Evolutionary conservation across 2,329 filamentous ascomycete genomes (phyloP).

Genomic region (Lomentospora prolificans): DNA sequence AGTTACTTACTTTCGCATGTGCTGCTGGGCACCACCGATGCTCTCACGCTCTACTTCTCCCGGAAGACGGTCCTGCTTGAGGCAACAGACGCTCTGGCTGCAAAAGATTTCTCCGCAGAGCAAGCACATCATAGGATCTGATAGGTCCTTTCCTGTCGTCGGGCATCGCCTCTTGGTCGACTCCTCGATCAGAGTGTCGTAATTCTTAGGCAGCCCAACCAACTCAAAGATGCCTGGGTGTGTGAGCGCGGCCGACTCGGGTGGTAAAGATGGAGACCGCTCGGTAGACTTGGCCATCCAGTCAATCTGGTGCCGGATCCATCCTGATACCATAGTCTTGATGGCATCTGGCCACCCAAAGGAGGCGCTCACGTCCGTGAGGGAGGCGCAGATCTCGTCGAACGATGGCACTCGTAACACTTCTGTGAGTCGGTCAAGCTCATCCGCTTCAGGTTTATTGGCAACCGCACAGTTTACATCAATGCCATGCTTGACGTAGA

Average conservation of each 20-base stretch:
- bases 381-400: conserved; percentile 62
- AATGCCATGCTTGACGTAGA: conserved; percentile 81
- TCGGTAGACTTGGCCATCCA: conserved; percentile 16
- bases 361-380: conserved; percentile 32
- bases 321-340: conserved; percentile 46
- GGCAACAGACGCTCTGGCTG: conserved; percentile 86
- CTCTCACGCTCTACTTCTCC: conserved; percentile 31
- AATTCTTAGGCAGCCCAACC: conserved; percentile 83
- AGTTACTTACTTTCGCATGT: conserved; percentile 65
- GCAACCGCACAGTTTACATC: conserved; percentile 68
- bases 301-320: conserved; percentile 58
- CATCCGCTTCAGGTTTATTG: conserved; percentile 55
- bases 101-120: conserved; percentile 98
- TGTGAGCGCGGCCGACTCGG: conserved; percentile 42
- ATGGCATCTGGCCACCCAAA: conserved; percentile 10
- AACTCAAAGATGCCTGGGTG: conserved; percentile 93
- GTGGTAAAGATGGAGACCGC: conserved; percentile 7
- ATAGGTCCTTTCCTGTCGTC: conserved; percentile 81
- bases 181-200: conserved; percentile 86
- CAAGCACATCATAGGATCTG: conserved; percentile 83
- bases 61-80: conserved; percentile 46
- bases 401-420: conserved; percentile 67
- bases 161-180: conserved; percentile 76
- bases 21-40: conserved; percentile 81
- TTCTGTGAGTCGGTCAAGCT: conserved; percentile 73